Conservation (phyloP, 177 flowering plant genomes). For the Vitis hybrid region DNA sequence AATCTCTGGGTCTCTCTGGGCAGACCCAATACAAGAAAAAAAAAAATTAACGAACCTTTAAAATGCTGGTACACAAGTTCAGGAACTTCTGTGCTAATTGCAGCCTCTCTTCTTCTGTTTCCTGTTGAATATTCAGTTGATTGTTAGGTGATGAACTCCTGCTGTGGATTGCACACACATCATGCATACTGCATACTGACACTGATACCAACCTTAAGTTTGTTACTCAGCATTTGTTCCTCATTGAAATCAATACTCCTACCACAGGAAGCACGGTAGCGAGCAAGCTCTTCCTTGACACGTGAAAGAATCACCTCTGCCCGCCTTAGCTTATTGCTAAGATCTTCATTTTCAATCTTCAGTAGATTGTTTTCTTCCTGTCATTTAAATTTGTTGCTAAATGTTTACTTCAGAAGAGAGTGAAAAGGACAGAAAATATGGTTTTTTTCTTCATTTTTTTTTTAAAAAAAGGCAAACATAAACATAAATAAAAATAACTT, state of each 20-base stretch:
- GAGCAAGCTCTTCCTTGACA: conserved; percentile 74
- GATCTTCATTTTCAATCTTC: conserved; percentile 73
- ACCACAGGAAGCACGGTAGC: conserved; percentile 57
- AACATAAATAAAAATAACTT: conserved; percentile 10
- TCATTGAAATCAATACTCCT: conserved; percentile 57
- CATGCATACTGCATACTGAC: neutral
- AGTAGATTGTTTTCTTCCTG: conserved; percentile 90
- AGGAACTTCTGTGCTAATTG: conserved; percentile 78
- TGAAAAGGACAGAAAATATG: neutral
- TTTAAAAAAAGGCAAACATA: neutral
- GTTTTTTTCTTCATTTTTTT: neutral
- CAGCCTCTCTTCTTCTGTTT: conserved; percentile 70
- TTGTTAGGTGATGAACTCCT: conserved; percentile 1
- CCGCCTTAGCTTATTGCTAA: conserved; percentile 51
- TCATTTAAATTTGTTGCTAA: conserved; percentile 1
- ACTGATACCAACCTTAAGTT: conserved; percentile 61
- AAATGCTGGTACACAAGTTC: conserved; percentile 67
- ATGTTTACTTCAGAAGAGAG: neutral
- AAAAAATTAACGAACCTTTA: conserved; percentile 53
- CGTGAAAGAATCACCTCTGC: conserved; percentile 58
- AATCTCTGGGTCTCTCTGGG: no score
- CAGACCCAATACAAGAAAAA: neutral
- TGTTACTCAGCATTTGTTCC: conserved; percentile 49
- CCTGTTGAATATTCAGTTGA: conserved; percentile 37
- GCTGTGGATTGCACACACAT: neutral